Percentiles rank a stretch among this genome's conserved stretches.
Conservation (phyloP, 1,284 basidiomycete genomes). For the Thecaphora thlaspeos region DNA sequence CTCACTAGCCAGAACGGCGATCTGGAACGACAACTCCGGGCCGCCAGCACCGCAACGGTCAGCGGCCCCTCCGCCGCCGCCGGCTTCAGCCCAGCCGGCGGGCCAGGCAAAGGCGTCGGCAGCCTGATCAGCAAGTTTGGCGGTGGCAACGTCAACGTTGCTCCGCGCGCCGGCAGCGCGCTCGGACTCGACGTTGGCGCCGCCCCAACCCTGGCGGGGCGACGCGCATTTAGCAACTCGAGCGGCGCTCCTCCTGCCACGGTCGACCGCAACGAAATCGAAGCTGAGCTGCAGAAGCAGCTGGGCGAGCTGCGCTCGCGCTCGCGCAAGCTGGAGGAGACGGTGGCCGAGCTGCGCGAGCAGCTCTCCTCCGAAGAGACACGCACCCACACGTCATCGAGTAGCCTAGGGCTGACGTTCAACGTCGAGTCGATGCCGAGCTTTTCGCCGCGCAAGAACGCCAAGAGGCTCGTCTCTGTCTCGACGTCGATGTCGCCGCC, state of each 20-base stretch:
- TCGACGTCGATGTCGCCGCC: neutral
- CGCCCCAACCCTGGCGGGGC: neutral
- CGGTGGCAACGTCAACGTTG: slow-evolving; percentile 11
- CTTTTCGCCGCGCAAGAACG: slow-evolving; percentile 7
- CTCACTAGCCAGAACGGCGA: slow-evolving; percentile 11
- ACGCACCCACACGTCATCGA: slow-evolving; percentile 7
- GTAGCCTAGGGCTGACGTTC: slow-evolving; percentile 8
- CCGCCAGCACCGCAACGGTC: slow-evolving; percentile 6
- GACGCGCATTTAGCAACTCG: neutral
- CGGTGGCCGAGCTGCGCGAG: slow-evolving; percentile 10
- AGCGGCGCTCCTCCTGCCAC: neutral
- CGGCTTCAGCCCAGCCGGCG: slow-evolving; percentile 5
- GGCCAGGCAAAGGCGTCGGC: slow-evolving; percentile 24
- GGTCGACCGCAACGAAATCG: slow-evolving; percentile 3
- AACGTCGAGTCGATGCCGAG: slow-evolving; percentile 13
- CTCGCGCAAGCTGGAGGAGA: slow-evolving; percentile 14
- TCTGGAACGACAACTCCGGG: slow-evolving; percentile 16
- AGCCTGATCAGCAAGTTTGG: slow-evolving; percentile 30
- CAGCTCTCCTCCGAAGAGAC: too few relatives aligned
- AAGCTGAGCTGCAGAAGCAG: slow-evolving; percentile 11
- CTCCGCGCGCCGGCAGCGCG: too few relatives aligned
- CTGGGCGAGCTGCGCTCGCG: slow-evolving; percentile 14
- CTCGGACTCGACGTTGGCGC: neutral
- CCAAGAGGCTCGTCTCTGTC: neutral
- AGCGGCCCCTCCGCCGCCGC: slow-evolving; percentile 6